Evolutionary conservation across 176 grass and related monocot genomes (phyloP).

Genomic region (Calamus simplicifolius): DNA sequence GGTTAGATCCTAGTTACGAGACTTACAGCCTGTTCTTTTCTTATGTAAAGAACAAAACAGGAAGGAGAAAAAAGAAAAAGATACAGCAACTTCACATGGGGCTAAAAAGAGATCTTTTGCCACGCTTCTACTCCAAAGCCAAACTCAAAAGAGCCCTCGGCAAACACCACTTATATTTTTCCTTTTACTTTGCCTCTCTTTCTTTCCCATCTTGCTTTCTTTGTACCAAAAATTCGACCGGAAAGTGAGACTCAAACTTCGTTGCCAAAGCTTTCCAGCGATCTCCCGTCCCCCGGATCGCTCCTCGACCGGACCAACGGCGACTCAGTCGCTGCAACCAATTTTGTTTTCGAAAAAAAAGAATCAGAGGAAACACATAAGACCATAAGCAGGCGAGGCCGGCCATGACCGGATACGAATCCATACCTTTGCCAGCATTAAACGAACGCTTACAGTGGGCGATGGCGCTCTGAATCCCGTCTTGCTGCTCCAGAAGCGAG

Average conservation of each 20-base stretch:
- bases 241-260: neutral
- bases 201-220: neutral
- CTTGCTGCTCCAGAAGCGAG: conserved; percentile 70
- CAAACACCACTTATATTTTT: conserved; percentile 7
- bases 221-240: conserved; percentile 1
- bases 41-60: neutral
- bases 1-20: too few species aligned
- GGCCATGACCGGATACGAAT: neutral
- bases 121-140: conserved; percentile 23
- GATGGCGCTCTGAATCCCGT: conserved; percentile 93
- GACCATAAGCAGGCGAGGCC: neutral
- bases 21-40: neutral
- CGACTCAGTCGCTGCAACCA: conserved; percentile 36
- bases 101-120: conserved; percentile 12
- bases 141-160: conserved; percentile 10
- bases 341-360: conserved; percentile 8
- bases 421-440: conserved; percentile 25
- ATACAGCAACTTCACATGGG: neutral
- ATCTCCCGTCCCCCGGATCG: conserved; percentile 37
- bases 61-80: neutral
- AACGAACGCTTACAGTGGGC: conserved; percentile 92
- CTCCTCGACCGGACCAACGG: conserved; percentile 48
- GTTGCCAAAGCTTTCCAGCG: neutral
- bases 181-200: neutral
- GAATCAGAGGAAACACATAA: neutral